Conservation (phyloP, 164 flowering plant species). For the Magnolia kwangsiensis region DNA sequence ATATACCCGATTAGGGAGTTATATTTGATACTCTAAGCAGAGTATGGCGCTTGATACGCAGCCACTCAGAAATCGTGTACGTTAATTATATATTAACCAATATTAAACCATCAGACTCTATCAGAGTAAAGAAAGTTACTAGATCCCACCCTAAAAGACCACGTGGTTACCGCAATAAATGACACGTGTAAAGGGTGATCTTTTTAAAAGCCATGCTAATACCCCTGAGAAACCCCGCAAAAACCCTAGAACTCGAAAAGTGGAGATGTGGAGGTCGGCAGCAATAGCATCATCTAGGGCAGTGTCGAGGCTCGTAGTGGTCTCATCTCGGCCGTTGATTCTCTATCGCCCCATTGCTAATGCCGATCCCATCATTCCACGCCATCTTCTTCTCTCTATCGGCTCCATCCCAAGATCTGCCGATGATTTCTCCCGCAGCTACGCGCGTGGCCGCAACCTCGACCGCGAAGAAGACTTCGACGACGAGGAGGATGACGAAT, state of each 20-base stretch:
- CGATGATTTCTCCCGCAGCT: constrained; percentile 3
- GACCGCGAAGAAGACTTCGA: constrained; percentile 1
- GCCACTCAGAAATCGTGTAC: too few species aligned
- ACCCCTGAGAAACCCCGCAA: not conserved
- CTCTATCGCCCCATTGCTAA: not conserved
- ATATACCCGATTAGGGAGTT: too few species aligned
- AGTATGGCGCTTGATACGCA: too few species aligned
- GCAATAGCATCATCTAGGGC: constrained; percentile 3
- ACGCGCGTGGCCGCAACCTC: not conserved
- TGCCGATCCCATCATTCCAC: not conserved
- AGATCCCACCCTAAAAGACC: not conserved
- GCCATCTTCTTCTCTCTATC: too few species aligned
- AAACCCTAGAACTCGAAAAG: constrained; percentile 6
- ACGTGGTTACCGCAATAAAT: not conserved
- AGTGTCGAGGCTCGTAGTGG: not conserved
- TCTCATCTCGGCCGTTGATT: constrained; percentile 4
- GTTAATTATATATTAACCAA: too few species aligned
- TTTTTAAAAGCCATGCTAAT: not conserved
- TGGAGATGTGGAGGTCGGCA: constrained; percentile 7
- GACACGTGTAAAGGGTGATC: not conserved
- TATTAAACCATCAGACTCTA: too few species aligned
- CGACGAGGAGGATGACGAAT: not conserved
- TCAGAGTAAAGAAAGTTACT: too few species aligned
- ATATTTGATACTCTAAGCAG: too few species aligned
- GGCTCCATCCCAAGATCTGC: not conserved